phyloP scores from a whole-genome alignment of 257 asterid genomes.

The Cordia subcordata region DNA sequence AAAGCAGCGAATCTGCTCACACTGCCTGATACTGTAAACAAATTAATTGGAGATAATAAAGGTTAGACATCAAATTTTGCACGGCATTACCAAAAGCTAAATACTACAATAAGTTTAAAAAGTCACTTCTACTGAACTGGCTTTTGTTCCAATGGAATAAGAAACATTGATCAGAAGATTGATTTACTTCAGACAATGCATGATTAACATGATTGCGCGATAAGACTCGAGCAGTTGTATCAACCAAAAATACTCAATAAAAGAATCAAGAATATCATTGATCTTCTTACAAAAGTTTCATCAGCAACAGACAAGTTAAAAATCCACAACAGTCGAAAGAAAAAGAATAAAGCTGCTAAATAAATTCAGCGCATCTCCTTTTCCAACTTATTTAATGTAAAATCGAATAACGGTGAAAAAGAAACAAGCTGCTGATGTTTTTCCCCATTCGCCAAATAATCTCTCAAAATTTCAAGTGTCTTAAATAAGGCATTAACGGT shows the following conservation, averaged over 20 bases:
- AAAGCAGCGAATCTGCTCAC: slow-evolving; percentile 35
- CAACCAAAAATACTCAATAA: neutral
- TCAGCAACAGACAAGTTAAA: too few species aligned
- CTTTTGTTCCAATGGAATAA: neutral
- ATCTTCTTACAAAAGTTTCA: neutral
- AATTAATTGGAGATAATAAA: slow-evolving; percentile 2
- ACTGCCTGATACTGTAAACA: slow-evolving; percentile 26
- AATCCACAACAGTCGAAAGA: neutral
- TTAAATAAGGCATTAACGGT: too few species aligned
- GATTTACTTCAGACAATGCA: neutral
- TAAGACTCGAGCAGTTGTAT: neutral
- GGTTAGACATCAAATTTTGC: too few species aligned
- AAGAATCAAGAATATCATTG: neutral
- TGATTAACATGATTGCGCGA: neutral
- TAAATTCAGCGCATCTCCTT: too few species aligned
- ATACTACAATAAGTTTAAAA: neutral
- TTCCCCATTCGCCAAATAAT: too few species aligned
- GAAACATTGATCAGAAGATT: neutral
- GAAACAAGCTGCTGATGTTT: too few species aligned
- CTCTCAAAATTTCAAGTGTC: too few species aligned
- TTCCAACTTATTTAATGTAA: too few species aligned
- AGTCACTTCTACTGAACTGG: neutral
- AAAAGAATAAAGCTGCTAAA: too few species aligned
- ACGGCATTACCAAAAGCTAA: too few species aligned
- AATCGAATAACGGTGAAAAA: too few species aligned